Evolutionary conservation across 2,329 filamentous ascomycete genomes (phyloP).

Genomic region (Cordyceps farinosa): DNA sequence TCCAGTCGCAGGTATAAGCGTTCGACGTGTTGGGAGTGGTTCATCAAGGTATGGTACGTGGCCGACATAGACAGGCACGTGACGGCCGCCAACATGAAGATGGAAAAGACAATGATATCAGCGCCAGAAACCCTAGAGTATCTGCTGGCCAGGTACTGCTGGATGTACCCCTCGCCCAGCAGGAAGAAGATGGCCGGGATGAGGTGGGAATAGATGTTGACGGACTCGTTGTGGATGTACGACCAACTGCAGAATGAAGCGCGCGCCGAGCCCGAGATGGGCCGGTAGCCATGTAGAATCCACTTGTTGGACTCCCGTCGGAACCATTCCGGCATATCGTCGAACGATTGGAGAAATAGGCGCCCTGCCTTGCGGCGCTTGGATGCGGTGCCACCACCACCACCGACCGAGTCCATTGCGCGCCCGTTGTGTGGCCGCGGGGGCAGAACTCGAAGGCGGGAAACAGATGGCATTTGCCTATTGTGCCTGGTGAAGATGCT

Average conservation of each 20-base stretch:
- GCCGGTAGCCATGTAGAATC: conserved; percentile 36
- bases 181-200: conserved; percentile 38
- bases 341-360: conserved; percentile 23
- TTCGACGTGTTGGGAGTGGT: conserved; percentile 23
- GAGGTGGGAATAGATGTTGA: conserved; percentile 24
- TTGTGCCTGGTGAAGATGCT: too few species aligned
- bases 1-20: conserved; percentile 24
- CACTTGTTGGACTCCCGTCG: conserved; percentile 20
- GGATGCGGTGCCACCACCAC: too few species aligned
- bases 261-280: conserved; percentile 34
- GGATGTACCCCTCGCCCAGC: conserved; percentile 27
- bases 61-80: conserved; percentile 23
- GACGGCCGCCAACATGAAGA: conserved; percentile 23
- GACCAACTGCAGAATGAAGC: conserved; percentile 38
- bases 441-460: conserved; percentile 19
- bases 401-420: conserved; percentile 18
- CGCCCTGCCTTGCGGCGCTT: conserved; percentile 14
- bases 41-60: conserved; percentile 26
- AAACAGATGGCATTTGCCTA: conserved; percentile 15
- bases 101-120: conserved; percentile 23
- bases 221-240: conserved; percentile 35
- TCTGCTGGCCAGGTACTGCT: conserved; percentile 21
- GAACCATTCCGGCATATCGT: conserved; percentile 26
- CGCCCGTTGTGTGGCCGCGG: conserved; percentile 18
- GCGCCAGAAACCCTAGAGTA: conserved; percentile 21